Conservation (phyloP, 192 early-diverging fungal species). For the Backusella westeae region DNA sequence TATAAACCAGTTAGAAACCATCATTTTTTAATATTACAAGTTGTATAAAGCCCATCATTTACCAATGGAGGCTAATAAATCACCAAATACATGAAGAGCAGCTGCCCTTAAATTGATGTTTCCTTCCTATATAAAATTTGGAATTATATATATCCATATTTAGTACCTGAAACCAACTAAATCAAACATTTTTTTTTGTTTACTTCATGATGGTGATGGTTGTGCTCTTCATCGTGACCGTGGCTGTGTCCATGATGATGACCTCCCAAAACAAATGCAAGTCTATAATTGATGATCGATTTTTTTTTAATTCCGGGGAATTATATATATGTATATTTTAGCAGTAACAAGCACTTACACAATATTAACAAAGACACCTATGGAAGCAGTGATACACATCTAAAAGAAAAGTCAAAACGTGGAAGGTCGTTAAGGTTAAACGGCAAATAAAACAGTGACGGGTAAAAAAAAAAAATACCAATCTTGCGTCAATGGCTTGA, state of each 20-base stretch:
- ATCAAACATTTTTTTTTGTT: not conserved
- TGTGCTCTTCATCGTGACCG: conserved; percentile 34
- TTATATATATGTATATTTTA: conserved; percentile 7
- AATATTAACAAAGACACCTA: conserved; percentile 76
- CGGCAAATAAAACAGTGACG: not conserved
- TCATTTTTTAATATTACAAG: too few species aligned
- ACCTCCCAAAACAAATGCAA: conserved; percentile 55
- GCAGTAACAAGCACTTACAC: conserved; percentile 47
- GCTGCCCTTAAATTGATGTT: conserved; percentile 75
- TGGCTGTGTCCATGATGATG: conserved; percentile 42
- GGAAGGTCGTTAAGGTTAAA: not conserved
- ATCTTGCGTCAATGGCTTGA: conserved; percentile 58
- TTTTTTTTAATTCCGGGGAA: not conserved
- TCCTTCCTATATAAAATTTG: conserved; percentile 20
- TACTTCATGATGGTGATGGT: conserved; percentile 26
- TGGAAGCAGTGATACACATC: conserved; percentile 67
- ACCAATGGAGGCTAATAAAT: conserved; percentile 72
- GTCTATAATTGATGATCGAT: conserved; percentile 24
- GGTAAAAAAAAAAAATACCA: conserved; percentile 25
- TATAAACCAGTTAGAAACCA: not conserved
- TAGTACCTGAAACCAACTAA: conserved; percentile 1
- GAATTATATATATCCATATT: not conserved
- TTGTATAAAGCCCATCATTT: not conserved
- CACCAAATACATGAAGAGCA: conserved; percentile 78
- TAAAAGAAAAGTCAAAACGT: conserved; percentile 5